Evolutionary conservation across 2,329 filamentous ascomycete species (phyloP).

Genomic region (Endocalyx cinctus): DNA sequence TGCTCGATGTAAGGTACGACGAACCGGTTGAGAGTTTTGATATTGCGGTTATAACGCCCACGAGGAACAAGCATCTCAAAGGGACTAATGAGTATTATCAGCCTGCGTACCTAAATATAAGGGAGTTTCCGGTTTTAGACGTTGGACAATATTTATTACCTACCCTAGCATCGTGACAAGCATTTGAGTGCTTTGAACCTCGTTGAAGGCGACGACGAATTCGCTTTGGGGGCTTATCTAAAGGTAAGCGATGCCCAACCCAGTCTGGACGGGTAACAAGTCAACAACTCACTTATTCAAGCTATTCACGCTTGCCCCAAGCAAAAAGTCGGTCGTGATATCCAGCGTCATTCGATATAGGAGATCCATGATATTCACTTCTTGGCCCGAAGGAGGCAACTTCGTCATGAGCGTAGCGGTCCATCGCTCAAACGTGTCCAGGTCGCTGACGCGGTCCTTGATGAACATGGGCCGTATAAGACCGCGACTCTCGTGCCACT

Average conservation of each 20-base stretch:
- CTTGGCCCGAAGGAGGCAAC: conserved; percentile 49
- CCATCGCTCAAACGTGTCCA: conserved; percentile 57
- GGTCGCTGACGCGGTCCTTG: conserved; percentile 41
- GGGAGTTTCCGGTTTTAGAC: background rate
- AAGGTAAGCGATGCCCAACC: no score
- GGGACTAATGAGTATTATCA: no score
- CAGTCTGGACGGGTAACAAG: background rate
- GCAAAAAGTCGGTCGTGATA: conserved; percentile 63
- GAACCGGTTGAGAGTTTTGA: conserved; percentile 64
- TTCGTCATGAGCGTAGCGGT: conserved; percentile 52
- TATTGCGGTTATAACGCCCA: conserved; percentile 54
- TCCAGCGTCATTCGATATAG: conserved; percentile 65
- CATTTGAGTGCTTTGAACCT: conserved; percentile 65
- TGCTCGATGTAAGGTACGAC: conserved; percentile 65
- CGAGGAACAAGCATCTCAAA: conserved; percentile 56
- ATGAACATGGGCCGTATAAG: conserved; percentile 51
- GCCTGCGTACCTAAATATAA: conserved; percentile 18
- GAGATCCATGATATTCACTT: conserved; percentile 56
- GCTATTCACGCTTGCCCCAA: conserved; percentile 52
- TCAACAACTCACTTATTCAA: conserved; percentile 32
- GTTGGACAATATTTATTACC: conserved; percentile 4
- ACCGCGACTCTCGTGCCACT: conserved; percentile 50
- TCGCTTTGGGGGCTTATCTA: conserved; percentile 44
- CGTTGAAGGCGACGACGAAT: conserved; percentile 66
- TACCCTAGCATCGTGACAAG: conserved; percentile 48